phyloP scores from a whole-genome alignment of 1,284 basidiomycete genomes.

The Porodaedalea pini region DNA sequence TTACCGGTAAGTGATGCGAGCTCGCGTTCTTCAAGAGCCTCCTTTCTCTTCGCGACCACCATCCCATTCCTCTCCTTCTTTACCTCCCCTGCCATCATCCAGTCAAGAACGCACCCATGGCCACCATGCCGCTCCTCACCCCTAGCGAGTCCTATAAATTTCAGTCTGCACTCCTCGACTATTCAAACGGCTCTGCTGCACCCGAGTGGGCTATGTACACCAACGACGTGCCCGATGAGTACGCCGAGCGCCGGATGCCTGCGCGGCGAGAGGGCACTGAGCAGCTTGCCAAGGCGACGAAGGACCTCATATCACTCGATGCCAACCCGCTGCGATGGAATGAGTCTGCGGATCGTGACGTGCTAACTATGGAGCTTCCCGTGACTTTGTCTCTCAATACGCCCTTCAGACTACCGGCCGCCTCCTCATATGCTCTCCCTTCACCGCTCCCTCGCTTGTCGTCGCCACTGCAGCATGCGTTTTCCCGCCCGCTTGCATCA shows the following conservation, averaged over 20 bases:
- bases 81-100: not conserved
- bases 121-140: slow-evolving; percentile 43
- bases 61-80: not conserved
- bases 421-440: slow-evolving; percentile 2
- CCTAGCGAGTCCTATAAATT: slow-evolving; percentile 48
- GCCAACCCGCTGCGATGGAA: slow-evolving; percentile 28
- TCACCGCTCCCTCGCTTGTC: not conserved
- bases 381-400: not conserved
- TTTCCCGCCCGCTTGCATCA: not conserved
- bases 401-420: not conserved
- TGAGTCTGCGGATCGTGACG: slow-evolving; percentile 24
- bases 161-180: slow-evolving; percentile 50
- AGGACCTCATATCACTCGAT: slow-evolving; percentile 64
- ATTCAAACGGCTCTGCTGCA: slow-evolving; percentile 34
- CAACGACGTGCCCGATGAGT: slow-evolving; percentile 27
- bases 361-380: slow-evolving; percentile 4
- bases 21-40: not conserved
- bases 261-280: slow-evolving; percentile 41
- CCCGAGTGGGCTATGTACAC: slow-evolving; percentile 36
- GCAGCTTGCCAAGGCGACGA: slow-evolving; percentile 66
- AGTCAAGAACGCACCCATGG: slow-evolving; percentile 3
- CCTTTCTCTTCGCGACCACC: not conserved
- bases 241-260: slow-evolving; percentile 22
- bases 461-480: not conserved
- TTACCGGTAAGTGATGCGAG: not conserved